Conservation (phyloP, 495 filamentous ascomycete species). For the Penicillium coprophilum region DNA sequence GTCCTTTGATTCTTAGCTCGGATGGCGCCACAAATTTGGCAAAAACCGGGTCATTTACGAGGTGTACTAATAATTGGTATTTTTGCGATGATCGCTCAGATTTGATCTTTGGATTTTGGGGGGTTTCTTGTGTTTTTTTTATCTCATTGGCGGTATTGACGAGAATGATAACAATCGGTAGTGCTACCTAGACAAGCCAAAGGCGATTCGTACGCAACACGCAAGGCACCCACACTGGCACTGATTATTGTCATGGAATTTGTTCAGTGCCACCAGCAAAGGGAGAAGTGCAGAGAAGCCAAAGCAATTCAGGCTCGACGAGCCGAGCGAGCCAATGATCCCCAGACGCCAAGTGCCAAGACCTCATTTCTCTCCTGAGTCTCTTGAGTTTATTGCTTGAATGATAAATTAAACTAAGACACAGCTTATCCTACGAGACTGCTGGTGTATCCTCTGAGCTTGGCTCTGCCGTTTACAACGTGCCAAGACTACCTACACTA, state of each 20-base stretch:
- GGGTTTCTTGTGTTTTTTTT: not conserved
- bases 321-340: slow-evolving; percentile 18
- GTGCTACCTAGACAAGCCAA: not conserved
- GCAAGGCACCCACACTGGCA: slow-evolving; percentile 16
- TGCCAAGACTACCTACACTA: slow-evolving; percentile 2
- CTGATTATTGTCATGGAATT: not conserved
- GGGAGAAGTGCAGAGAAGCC: not conserved
- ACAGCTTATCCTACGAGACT: slow-evolving; percentile 16
- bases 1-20: slow-evolving; percentile 4
- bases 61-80: not conserved
- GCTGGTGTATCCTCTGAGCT: slow-evolving; percentile 4
- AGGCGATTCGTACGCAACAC: slow-evolving; percentile 7
- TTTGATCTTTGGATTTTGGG: not conserved
- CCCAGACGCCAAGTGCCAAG: slow-evolving; percentile 26
- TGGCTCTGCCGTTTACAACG: not conserved
- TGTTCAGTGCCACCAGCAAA: not conserved
- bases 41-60: not conserved
- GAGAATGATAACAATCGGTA: not conserved
- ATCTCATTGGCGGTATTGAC: not conserved
- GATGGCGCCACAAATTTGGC: slow-evolving; percentile 1
- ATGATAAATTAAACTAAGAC: slow-evolving; percentile 9
- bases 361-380: slow-evolving; percentile 12
- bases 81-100: not conserved
- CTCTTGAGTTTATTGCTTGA: slow-evolving; percentile 8
- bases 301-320: slow-evolving; percentile 10